A percentile compares a stretch with the other conserved stretches of the same genome.
Evolutionary conservation across 2,329 filamentous ascomycete genomes (phyloP).

Genomic region (Pyrenochaeta sp.): DNA sequence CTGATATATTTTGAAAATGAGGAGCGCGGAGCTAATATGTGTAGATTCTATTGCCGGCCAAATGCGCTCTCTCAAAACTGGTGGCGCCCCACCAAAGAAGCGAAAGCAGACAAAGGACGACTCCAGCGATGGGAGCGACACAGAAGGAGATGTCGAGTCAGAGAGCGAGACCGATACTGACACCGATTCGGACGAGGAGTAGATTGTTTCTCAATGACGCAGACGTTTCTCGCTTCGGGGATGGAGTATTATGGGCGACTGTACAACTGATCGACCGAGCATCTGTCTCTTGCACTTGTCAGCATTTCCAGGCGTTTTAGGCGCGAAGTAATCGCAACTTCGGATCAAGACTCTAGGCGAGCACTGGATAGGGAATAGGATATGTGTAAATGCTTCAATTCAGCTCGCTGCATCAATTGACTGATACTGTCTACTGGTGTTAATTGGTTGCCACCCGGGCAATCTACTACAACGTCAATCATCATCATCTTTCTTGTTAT

Average conservation of each 20-base stretch:
- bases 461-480: too few relatives aligned
- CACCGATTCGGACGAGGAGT: slow-evolving; percentile 53
- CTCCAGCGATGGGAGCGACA: slow-evolving; percentile 69
- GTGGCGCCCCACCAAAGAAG: slow-evolving; percentile 63
- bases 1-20: neutral
- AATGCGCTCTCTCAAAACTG: slow-evolving; percentile 86
- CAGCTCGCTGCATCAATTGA: slow-evolving; percentile 4
- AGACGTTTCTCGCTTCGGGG: neutral
- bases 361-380: slow-evolving; percentile 10
- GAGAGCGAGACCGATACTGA: slow-evolving; percentile 61
- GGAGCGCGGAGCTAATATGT: slow-evolving; percentile 29
- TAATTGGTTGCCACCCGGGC: too few relatives aligned
- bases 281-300: slow-evolving; percentile 7
- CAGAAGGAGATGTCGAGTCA: slow-evolving; percentile 67
- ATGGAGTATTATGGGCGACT: slow-evolving; percentile 14
- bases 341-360: slow-evolving; percentile 8
- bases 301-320: slow-evolving; percentile 43
- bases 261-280: slow-evolving; percentile 15
- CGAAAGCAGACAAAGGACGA: slow-evolving; percentile 67
- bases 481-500: too few relatives aligned
- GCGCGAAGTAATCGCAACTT: slow-evolving; percentile 9
- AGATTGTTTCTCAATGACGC: slow-evolving; percentile 11
- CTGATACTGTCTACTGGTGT: neutral
- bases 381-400: slow-evolving; percentile 23
- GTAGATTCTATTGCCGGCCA: slow-evolving; percentile 88